Percentiles rank a stretch among this genome's conserved stretches.
These are phyloP conservation scores for Phytophthora sp. DNA, from an alignment of 352 stramenopile species.

Conservation along the genomic window DNA sequence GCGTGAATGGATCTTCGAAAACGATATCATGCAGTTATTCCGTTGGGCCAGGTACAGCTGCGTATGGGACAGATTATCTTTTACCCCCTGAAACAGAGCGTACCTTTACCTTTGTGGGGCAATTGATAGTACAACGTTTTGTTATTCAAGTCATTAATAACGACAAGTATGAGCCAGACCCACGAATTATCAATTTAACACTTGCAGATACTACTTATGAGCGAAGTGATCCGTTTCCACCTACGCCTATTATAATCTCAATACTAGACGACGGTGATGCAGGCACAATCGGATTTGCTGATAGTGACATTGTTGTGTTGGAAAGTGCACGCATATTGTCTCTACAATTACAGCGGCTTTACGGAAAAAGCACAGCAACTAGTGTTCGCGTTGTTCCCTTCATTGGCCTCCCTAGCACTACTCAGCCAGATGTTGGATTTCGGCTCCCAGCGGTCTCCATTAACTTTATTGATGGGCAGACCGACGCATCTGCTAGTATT, in stretches of 20 bases:
- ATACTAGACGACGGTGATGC: slow-evolving; percentile 67
- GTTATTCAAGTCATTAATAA: slow-evolving; percentile 51
- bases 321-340: slow-evolving; percentile 35
- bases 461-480: slow-evolving; percentile 45
- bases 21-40: slow-evolving; percentile 49
- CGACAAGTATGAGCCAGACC: slow-evolving; percentile 32
- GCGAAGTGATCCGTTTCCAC: slow-evolving; percentile 32
- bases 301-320: slow-evolving; percentile 10
- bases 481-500: slow-evolving; percentile 26
- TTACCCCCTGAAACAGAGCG: slow-evolving; percentile 19
- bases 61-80: slow-evolving; percentile 38
- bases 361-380: slow-evolving; percentile 37
- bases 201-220: slow-evolving; percentile 45
- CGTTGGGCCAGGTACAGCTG: slow-evolving; percentile 26
- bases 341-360: slow-evolving; percentile 38
- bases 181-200: slow-evolving; percentile 33
- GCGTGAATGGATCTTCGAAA: slow-evolving; percentile 53
- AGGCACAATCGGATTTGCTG: slow-evolving; percentile 52
- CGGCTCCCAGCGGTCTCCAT: slow-evolving; percentile 28
- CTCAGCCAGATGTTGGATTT: slow-evolving; percentile 35
- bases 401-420: slow-evolving; percentile 11
- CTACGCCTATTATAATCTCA: slow-evolving; percentile 26
- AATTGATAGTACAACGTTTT: slow-evolving; percentile 42
- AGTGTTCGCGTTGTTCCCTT: slow-evolving; percentile 34
- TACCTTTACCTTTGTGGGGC: slow-evolving; percentile 44